phyloP scores from a whole-genome alignment of 257 asterid species.

The Solanum chaucha region DNA sequence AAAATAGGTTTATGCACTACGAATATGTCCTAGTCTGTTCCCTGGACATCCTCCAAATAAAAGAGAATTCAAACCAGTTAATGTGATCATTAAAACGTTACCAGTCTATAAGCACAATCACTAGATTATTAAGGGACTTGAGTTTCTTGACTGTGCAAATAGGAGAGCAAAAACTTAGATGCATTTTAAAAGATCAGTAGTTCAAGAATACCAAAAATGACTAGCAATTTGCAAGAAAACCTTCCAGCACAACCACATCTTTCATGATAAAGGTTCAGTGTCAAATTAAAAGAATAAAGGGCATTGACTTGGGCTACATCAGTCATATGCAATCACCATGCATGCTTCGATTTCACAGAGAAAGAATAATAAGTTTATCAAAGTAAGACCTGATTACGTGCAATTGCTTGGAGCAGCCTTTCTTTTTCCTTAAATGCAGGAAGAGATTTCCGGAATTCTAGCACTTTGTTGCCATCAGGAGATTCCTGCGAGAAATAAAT shows the following conservation, averaged over 20 bases:
- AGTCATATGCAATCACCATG: not conserved
- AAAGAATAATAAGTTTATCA: not conserved
- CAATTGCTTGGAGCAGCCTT: constrained; percentile 90
- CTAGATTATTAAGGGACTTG: not conserved
- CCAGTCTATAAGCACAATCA: not conserved
- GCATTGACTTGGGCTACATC: not conserved
- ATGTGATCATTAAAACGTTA: not conserved
- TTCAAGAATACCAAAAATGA: not conserved
- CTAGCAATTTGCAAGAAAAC: not conserved
- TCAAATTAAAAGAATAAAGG: not conserved
- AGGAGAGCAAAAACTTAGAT: not conserved
- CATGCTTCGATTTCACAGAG: not conserved
- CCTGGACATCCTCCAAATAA: not conserved
- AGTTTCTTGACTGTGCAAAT: not conserved
- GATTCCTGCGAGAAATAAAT: constrained; percentile 47
- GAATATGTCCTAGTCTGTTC: not conserved
- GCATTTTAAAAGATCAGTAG: not conserved
- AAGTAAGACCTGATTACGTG: constrained; percentile 69
- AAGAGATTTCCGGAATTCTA: constrained; percentile 80
- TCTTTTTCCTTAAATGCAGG: constrained; percentile 93
- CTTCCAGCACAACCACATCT: not conserved
- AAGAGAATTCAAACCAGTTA: not conserved
- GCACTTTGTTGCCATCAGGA: constrained; percentile 85
- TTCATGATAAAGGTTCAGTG: not conserved
- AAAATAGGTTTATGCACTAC: not conserved